Percentiles rank a stretch among this genome's conserved stretches.
phyloP scores from a whole-genome alignment of 2,329 filamentous ascomycete genomes.

The Fusarium hainanense region DNA sequence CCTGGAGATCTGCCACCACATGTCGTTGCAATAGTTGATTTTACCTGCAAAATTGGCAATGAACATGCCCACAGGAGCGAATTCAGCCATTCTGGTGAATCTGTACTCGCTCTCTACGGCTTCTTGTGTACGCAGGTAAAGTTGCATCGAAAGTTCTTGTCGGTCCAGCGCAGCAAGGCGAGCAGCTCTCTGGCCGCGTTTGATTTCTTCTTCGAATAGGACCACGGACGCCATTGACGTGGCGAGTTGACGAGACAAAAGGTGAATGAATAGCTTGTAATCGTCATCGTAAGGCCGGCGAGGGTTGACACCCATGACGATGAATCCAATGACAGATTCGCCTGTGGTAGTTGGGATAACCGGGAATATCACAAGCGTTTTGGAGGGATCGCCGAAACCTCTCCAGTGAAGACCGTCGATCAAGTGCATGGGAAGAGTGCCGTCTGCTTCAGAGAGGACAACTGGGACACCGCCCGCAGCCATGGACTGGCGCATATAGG shows the following conservation, averaged over 20 bases:
- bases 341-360: conserved; percentile 79
- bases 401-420: conserved; percentile 75
- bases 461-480: conserved; percentile 71
- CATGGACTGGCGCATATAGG: conserved; percentile 81
- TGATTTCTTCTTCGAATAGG: conserved; percentile 85
- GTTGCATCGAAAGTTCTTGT: conserved; percentile 79
- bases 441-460: conserved; percentile 73
- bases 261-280: conserved; percentile 80
- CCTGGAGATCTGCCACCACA: conserved; percentile 78
- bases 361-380: conserved; percentile 79
- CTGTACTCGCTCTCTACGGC: conserved; percentile 77
- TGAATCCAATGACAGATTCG: conserved; percentile 79
- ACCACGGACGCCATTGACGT: conserved; percentile 86
- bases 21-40: conserved; percentile 85
- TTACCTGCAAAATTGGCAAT: conserved; percentile 78
- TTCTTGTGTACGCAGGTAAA: conserved; percentile 72
- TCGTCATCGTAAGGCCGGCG: conserved; percentile 82
- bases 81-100: conserved; percentile 86
- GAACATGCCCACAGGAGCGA: conserved; percentile 85
- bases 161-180: conserved; percentile 80
- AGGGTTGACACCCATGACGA: conserved; percentile 83
- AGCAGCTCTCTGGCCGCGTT: conserved; percentile 77
- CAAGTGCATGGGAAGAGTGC: conserved; percentile 71
- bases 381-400: conserved; percentile 77
- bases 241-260: conserved; percentile 79